These are phyloP conservation scores for Dactylorhiza incarnata DNA, from an alignment of 106 monocot genomes.

Conservation along the genomic window DNA sequence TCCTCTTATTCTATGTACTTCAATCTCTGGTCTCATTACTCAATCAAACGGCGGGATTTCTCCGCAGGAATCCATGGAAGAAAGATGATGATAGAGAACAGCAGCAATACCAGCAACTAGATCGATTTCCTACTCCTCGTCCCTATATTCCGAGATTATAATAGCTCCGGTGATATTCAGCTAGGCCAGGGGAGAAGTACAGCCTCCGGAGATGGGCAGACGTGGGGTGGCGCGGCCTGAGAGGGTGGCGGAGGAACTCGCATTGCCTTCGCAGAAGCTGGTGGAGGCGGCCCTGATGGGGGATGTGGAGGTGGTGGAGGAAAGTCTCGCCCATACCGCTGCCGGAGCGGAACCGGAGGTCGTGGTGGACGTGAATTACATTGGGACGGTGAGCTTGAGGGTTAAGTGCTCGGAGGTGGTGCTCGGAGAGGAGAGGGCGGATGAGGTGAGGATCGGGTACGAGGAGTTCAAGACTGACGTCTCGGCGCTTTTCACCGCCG, in stretches of 20 bases:
- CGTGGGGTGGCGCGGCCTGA: background rate
- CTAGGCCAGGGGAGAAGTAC: background rate
- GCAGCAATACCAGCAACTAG: background rate
- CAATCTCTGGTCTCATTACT: background rate
- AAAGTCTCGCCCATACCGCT: background rate
- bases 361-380: conserved; percentile 33
- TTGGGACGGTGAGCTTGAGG: conserved; percentile 31
- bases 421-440: conserved; percentile 31
- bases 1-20: background rate
- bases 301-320: conserved; percentile 25
- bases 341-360: background rate
- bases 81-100: background rate
- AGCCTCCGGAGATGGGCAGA: background rate
- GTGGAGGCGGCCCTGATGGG: conserved; percentile 41
- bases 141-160: background rate
- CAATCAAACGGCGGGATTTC: background rate
- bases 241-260: conserved; percentile 12
- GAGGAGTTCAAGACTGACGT: conserved; percentile 47
- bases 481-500: conserved; percentile 14
- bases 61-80: background rate
- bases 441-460: conserved; percentile 32
- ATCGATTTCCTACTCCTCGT: background rate
- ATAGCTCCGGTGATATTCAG: background rate
- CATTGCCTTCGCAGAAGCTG: conserved; percentile 27
- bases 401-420: conserved; percentile 26